Evolutionary conservation across 805 yeast genomes (phyloP).

Genomic region (Hanseniaspora taiwanica): DNA sequence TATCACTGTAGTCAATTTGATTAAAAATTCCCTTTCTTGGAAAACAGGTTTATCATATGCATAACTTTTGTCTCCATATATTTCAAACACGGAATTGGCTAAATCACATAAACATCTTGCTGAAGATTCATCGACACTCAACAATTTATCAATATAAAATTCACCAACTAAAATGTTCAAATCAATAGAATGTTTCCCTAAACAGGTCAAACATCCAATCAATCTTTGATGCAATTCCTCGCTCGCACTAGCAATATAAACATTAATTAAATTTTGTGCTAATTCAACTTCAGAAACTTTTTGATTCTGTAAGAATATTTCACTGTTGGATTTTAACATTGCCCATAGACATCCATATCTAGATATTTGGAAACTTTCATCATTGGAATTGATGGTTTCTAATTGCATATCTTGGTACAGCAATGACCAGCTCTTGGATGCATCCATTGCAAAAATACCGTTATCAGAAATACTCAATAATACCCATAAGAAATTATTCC

Average conservation of each 20-base stretch:
- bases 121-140: constrained; percentile 15
- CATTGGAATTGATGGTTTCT: constrained; percentile 6
- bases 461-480: background rate
- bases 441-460: background rate
- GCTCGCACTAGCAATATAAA: constrained; percentile 8
- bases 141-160: constrained; percentile 25
- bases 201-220: constrained; percentile 38
- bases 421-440: background rate
- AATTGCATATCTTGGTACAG: background rate
- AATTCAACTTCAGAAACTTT: constrained; percentile 10
- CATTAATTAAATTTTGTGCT: constrained; percentile 11
- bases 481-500: constrained; percentile 64
- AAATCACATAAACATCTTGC: constrained; percentile 41
- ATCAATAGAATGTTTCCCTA: constrained; percentile 34
- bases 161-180: constrained; percentile 33
- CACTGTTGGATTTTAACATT: constrained; percentile 19
- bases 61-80: constrained; percentile 61
- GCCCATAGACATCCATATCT: constrained; percentile 35
- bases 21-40: constrained; percentile 37
- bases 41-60: constrained; percentile 59
- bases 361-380: constrained; percentile 22
- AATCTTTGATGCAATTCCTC: constrained; percentile 26
- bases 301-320: constrained; percentile 7
- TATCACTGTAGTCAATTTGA: constrained; percentile 27
- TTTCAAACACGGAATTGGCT: constrained; percentile 56